These are phyloP conservation scores for Ramularia endophylla DNA, from an alignment of 2,329 filamentous ascomycete species.

Conservation along the genomic window DNA sequence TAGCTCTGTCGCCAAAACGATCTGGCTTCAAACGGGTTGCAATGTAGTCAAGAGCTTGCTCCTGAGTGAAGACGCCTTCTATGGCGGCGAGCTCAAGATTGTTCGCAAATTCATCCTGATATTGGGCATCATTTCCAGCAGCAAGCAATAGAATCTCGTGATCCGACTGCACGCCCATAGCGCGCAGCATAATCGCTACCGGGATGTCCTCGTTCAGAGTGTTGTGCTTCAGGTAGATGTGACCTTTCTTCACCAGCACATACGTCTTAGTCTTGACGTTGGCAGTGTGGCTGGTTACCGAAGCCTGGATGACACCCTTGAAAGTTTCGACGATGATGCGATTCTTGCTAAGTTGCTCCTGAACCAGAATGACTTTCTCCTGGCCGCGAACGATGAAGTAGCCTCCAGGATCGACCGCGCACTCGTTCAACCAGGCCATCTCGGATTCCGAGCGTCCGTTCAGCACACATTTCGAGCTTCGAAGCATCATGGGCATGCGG, in stretches of 20 bases:
- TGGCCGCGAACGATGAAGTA: conserved; percentile 98
- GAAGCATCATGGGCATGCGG: conserved; percentile 92
- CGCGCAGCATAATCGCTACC: conserved; percentile 87
- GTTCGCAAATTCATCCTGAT: conserved; percentile 90
- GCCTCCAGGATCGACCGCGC: conserved; percentile 88
- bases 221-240: conserved; percentile 85
- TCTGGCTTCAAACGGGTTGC: conserved; percentile 85
- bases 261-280: conserved; percentile 98
- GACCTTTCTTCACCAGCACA: conserved; percentile 87
- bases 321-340: conserved; percentile 96
- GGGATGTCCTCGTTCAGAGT: conserved; percentile 90
- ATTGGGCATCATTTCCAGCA: conserved; percentile 76
- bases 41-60: conserved; percentile 91
- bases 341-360: conserved; percentile 99
- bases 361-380: conserved; percentile 97
- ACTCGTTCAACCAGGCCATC: conserved; percentile 92
- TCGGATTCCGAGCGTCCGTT: conserved; percentile 75
- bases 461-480: conserved; percentile 88
- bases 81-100: conserved; percentile 92
- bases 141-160: conserved; percentile 92
- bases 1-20: conserved; percentile 41
- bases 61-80: conserved; percentile 81
- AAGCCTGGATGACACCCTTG: conserved; percentile 90
- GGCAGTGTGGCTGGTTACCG: conserved; percentile 95
- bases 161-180: conserved; percentile 87